phyloP scores from a whole-genome alignment of 1,284 basidiomycete species.

The Neolentinus lepideus region DNA sequence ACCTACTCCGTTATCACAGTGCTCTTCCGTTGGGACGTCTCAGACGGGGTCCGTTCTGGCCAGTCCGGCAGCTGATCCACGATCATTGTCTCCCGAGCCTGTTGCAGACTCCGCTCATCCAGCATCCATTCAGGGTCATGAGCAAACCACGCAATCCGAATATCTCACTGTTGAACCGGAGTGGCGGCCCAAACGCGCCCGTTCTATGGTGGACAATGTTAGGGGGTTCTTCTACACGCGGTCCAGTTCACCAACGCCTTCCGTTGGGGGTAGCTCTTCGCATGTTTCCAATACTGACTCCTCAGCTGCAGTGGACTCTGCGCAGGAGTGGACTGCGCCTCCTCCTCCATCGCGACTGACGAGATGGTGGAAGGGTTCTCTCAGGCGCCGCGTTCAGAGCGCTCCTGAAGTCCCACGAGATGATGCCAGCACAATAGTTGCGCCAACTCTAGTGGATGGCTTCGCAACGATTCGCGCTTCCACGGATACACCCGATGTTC shows the following conservation, averaged over 20 bases:
- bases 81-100: slow-evolving; percentile 1
- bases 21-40: slow-evolving; percentile 32
- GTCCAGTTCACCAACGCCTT: slow-evolving; percentile 24
- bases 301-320: slow-evolving; percentile 4
- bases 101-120: neutral
- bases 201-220: slow-evolving; percentile 43
- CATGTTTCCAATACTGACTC: neutral
- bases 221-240: slow-evolving; percentile 31
- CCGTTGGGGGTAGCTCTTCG: slow-evolving; percentile 19
- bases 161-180: slow-evolving; percentile 15
- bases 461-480: neutral
- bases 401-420: slow-evolving; percentile 32
- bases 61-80: slow-evolving; percentile 23
- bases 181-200: slow-evolving; percentile 33
- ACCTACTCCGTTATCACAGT: slow-evolving; percentile 41
- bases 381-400: slow-evolving; percentile 42
- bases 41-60: slow-evolving; percentile 25
- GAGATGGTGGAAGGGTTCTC: slow-evolving; percentile 39
- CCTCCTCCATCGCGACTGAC: slow-evolving; percentile 29
- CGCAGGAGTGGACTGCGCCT: slow-evolving; percentile 17
- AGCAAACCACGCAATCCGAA: slow-evolving; percentile 13
- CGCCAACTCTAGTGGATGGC: neutral
- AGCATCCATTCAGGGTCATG: neutral
- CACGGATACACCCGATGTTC: neutral
- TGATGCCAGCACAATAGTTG: neutral